Percentiles rank a stretch among this genome's conserved stretches.
Evolutionary conservation across 371 early-diverging fungal genomes (phyloP).

Genomic region (Mortierella sp.): DNA sequence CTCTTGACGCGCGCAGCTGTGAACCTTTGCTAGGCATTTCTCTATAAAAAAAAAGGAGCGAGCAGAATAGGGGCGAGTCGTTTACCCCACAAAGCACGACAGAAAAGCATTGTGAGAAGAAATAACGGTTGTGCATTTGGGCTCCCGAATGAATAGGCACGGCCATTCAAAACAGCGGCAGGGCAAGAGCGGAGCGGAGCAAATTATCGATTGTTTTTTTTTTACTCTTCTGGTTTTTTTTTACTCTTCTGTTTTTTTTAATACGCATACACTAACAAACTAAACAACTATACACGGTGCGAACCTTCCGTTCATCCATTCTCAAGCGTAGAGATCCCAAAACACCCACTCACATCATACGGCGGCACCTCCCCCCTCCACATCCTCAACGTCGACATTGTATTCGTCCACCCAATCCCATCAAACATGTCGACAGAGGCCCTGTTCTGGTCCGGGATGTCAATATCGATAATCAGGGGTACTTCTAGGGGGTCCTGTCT

Average conservation of each 20-base stretch:
- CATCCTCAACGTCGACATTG: slow-evolving; percentile 47
- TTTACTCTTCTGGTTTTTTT: background rate
- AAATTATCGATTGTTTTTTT: no score
- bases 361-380: slow-evolving; percentile 48
- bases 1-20: no score
- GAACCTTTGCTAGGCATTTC: no score
- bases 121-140: no score
- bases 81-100: no score
- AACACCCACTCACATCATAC: slow-evolving; percentile 39
- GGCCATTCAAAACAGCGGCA: no score
- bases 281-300: background rate
- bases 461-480: slow-evolving; percentile 35
- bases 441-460: slow-evolving; percentile 33
- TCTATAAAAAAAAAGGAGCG: no score
- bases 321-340: slow-evolving; percentile 35
- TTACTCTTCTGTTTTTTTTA: background rate
- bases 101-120: no score
- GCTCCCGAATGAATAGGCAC: no score
- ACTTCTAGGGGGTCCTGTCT: background rate
- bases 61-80: no score
- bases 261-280: background rate
- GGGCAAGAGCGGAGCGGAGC: no score
- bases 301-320: slow-evolving; percentile 3
- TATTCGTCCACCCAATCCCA: slow-evolving; percentile 33
- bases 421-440: slow-evolving; percentile 43